phyloP scores from a whole-genome alignment of 2,329 filamentous ascomycete genomes.

The Orbilia blumenaviensis region DNA sequence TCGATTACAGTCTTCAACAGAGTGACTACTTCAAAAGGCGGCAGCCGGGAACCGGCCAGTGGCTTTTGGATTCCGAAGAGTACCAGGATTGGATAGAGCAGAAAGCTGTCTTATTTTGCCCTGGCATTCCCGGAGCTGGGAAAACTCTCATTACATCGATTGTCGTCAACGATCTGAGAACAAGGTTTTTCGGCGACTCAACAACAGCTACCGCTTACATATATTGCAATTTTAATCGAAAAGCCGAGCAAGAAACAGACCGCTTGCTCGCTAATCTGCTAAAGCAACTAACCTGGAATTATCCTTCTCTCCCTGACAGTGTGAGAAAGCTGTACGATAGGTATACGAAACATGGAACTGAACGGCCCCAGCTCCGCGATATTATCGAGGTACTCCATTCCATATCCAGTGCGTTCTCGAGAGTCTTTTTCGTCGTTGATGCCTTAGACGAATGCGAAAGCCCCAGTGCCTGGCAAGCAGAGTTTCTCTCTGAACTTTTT shows the following conservation, averaged over 20 bases:
- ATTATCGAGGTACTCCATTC: neutral
- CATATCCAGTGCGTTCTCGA: neutral
- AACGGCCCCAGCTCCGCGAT: neutral
- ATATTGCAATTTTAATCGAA: conserved; percentile 63
- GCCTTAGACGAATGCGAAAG: neutral
- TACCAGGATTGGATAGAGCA: neutral
- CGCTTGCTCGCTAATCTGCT: conserved; percentile 60
- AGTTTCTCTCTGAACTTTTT: neutral
- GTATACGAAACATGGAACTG: neutral
- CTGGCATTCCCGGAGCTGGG: conserved; percentile 14
- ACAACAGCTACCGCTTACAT: conserved; percentile 60
- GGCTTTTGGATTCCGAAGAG: neutral
- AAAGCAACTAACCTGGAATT: conserved; percentile 60
- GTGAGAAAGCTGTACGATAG: conserved; percentile 54
- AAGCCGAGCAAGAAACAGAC: conserved; percentile 60
- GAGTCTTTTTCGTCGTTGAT: neutral
- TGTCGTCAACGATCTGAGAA: neutral
- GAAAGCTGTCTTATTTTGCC: conserved; percentile 20
- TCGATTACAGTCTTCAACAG: neutral
- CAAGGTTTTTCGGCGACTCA: neutral
- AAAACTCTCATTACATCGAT: conserved; percentile 13
- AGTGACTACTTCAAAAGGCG: neutral
- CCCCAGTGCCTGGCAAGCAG: neutral
- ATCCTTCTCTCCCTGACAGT: conserved; percentile 55
- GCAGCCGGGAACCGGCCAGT: neutral